Conservation (phyloP, 139 green algal species). For the Pleodorina starrii region DNA sequence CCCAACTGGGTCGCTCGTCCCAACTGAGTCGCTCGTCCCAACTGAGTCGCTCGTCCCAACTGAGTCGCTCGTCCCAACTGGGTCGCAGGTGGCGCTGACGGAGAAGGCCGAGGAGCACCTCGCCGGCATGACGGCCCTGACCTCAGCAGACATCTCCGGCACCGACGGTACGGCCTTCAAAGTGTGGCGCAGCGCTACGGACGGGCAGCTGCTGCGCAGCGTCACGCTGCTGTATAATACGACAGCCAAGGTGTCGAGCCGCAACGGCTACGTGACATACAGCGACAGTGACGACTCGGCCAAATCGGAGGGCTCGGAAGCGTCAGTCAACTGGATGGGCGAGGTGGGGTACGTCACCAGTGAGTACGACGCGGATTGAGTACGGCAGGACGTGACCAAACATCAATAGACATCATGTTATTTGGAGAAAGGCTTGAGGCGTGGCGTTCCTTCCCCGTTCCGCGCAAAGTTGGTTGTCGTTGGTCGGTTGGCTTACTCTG, state of each 20-base stretch:
- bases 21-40: too few relatives aligned
- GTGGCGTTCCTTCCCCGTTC: too few relatives aligned
- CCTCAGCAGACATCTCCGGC: neutral
- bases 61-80: neutral
- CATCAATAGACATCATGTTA: too few relatives aligned
- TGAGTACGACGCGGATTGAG: conserved; percentile 44
- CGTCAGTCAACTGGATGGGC: conserved; percentile 38
- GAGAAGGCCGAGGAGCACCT: conserved; percentile 47
- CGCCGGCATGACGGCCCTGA: neutral
- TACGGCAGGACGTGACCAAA: neutral
- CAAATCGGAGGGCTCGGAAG: neutral
- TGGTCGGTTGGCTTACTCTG: too few relatives aligned
- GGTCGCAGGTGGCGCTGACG: conserved; percentile 26
- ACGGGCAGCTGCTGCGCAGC: neutral
- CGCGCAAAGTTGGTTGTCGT: too few relatives aligned
- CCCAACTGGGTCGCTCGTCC: too few relatives aligned
- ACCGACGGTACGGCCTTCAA: conserved; percentile 9
- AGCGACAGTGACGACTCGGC: neutral
- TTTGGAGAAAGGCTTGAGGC: too few relatives aligned
- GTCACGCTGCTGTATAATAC: neutral
- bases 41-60: too few relatives aligned
- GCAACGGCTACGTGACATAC: conserved; percentile 45
- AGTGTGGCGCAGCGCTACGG: neutral
- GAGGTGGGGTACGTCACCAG: conserved; percentile 15
- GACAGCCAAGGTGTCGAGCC: conserved; percentile 12